A percentile compares a stretch with the other conserved stretches of the same genome.
Evolutionary conservation across 768 basidiomycete species (phyloP).

Genomic region (Pleurotus ostreatus): DNA sequence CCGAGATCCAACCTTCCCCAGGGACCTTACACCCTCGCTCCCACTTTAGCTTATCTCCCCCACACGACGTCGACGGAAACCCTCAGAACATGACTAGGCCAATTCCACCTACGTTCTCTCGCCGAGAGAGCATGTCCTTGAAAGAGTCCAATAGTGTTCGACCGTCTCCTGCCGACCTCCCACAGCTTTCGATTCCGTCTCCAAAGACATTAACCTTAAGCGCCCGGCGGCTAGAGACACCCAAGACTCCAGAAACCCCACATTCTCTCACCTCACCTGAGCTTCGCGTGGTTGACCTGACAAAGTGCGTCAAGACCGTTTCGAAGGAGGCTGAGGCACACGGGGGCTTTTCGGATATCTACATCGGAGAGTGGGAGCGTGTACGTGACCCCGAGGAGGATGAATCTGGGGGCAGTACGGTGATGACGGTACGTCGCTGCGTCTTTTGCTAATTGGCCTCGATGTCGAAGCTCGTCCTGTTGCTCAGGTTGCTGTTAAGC

Average conservation of each 20-base stretch:
- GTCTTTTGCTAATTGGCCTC: background rate
- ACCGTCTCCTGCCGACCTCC: background rate
- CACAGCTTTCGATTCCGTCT: conserved; percentile 5
- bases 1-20: background rate
- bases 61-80: background rate
- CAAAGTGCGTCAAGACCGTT: conserved; percentile 10
- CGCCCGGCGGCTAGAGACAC: background rate
- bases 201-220: background rate
- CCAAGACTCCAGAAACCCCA: conserved; percentile 4
- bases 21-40: background rate
- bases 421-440: background rate
- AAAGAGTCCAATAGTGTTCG: background rate
- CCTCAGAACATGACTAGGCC: background rate
- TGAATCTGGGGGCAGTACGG: background rate
- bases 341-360: conserved; percentile 25
- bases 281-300: conserved; percentile 14
- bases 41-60: too few species aligned
- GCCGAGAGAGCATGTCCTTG: background rate
- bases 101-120: background rate
- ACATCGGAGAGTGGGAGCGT: conserved; percentile 15
- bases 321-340: conserved; percentile 13
- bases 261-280: background rate
- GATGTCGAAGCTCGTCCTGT: background rate
- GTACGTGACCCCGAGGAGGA: background rate
- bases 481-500: conserved; percentile 21